Evolutionary conservation across 2,329 filamentous ascomycete genomes (phyloP), one percentile per base, ranked within the genome.

Genomic region (Pseudopithomyces chartarum): DNA sequence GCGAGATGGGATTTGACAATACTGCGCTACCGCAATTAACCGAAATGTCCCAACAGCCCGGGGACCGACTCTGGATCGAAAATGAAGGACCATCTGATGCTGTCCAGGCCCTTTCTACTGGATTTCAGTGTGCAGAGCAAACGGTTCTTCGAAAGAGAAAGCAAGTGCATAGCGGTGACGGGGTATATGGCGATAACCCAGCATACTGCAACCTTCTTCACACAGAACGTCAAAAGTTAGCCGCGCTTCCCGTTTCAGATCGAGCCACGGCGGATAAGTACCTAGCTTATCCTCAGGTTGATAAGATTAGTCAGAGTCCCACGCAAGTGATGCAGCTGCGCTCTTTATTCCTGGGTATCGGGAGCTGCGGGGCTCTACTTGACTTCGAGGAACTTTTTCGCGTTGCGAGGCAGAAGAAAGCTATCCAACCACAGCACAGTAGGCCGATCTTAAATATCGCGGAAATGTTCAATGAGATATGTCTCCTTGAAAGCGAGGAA

Each of bases 391-490:
- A 51, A 32, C 33, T 12, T 19, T 52, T 57, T 32, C 39, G 44
- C 2, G 23, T 10, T 32, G 55, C 52, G 11, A 49, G 55, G 46
- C n/a, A 34, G 13, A 45, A 4, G 17, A 20, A 39, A 12, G 20
- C 6, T 20, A 23, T 6, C 13, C 15, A 15, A 17, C 17, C 45
- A 4, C 39, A 22, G 19, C 10, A 45, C 23, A 13, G 20, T 45
- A 26, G 44, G 33, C 6, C 49, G 6, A 32, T 19, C 13, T 23
- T 54, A 10, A 23, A 6, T n/a, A 33, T 13, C 19, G 7, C 38
- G 32, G 55, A 57, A 13, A 51, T 45, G 22, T 33, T 50, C 43
- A 38, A 23, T 13, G 52, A 54, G 32, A 57, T 57, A 29, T 54
- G 45, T 29, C 51, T 44, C 22, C 45, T 57, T 39, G 45, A 45